Conservation (phyloP, 306 rosid species). For the Cucumis cinereus region DNA sequence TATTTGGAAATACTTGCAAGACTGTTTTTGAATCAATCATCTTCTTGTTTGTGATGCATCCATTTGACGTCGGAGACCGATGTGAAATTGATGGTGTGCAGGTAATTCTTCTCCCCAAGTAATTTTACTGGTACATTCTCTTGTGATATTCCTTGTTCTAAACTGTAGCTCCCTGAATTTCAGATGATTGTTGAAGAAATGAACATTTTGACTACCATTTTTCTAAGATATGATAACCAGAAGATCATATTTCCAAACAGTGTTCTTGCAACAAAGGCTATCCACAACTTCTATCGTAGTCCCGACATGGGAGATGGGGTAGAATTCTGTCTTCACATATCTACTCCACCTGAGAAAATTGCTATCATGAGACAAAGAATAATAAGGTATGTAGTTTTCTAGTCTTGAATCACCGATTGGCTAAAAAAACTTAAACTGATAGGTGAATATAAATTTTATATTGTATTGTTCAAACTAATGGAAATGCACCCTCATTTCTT, state of each 20-base stretch:
- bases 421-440: too few species aligned
- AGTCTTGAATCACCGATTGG: too few species aligned
- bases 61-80: slow-evolving; percentile 90
- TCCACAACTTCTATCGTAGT: slow-evolving; percentile 75
- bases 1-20: slow-evolving; percentile 94
- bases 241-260: slow-evolving; percentile 56
- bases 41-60: slow-evolving; percentile 85
- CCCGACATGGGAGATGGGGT: slow-evolving; percentile 83
- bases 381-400: slow-evolving; percentile 21
- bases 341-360: slow-evolving; percentile 68
- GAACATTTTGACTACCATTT: slow-evolving; percentile 80
- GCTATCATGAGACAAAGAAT: slow-evolving; percentile 49
- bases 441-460: too few species aligned
- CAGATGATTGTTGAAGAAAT: slow-evolving; percentile 98
- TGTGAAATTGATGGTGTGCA: slow-evolving; percentile 76
- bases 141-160: background rate
- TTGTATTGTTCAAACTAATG: too few species aligned
- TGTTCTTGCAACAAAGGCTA: slow-evolving; percentile 57
- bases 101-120: slow-evolving; percentile 25
- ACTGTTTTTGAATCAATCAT: slow-evolving; percentile 72
- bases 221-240: slow-evolving; percentile 54
- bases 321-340: slow-evolving; percentile 58
- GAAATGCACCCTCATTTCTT: background rate
- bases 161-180: background rate
- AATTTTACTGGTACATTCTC: background rate